Conservation (phyloP, 192 early-diverging fungal species). For the Podila verticillata region DNA sequence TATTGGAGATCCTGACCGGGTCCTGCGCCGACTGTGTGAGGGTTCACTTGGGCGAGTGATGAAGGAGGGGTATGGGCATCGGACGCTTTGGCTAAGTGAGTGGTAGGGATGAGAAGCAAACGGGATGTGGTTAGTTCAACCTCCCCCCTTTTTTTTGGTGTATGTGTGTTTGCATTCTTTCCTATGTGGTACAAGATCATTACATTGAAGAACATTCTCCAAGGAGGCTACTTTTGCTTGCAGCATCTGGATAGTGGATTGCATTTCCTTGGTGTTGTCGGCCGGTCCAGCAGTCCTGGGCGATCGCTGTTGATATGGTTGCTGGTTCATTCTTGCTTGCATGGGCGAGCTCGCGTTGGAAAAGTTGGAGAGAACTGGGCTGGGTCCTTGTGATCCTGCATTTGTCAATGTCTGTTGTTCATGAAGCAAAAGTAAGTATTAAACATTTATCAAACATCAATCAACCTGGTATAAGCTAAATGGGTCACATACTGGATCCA, state of each 20-base stretch:
- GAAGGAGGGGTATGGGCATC: neutral
- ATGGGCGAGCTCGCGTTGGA: constrained; percentile 21
- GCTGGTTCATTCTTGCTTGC: constrained; percentile 17
- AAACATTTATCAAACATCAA: neutral
- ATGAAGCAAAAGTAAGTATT: neutral
- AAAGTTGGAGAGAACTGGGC: constrained; percentile 15
- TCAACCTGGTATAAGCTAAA: neutral
- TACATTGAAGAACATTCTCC: constrained; percentile 25
- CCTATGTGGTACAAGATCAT: too few species aligned
- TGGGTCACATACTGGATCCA: constrained; percentile 18
- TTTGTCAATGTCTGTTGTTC: neutral
- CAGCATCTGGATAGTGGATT: constrained; percentile 11
- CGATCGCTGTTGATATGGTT: constrained; percentile 18
- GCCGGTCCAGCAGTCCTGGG: constrained; percentile 3
- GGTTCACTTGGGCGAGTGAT: neutral
- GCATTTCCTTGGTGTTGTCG: constrained; percentile 23
- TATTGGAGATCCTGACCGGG: constrained; percentile 33
- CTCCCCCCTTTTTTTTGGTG: neutral
- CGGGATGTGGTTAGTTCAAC: neutral
- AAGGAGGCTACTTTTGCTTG: constrained; percentile 22
- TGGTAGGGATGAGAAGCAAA: neutral
- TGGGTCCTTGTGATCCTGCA: constrained; percentile 9
- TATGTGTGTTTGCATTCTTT: too few species aligned
- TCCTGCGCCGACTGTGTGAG: constrained; percentile 9
- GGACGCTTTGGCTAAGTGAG: neutral